Conservation (phyloP, 257 asterid species). For the Fraxinus cuspidata region DNA sequence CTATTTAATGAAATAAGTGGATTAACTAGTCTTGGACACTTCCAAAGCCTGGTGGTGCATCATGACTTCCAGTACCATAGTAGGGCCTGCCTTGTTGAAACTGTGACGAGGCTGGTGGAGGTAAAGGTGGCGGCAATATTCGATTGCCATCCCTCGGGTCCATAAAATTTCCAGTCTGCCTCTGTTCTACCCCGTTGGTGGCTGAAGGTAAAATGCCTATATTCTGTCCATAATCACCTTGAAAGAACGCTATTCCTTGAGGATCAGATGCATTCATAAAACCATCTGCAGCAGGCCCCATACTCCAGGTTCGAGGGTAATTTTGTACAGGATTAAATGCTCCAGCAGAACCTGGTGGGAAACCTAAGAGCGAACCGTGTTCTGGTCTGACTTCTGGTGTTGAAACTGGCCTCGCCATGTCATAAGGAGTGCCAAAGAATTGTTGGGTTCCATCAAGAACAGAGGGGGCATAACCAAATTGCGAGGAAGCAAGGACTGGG, state of each 20-base stretch:
- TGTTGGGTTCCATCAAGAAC: constrained; percentile 69
- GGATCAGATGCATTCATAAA: constrained; percentile 38
- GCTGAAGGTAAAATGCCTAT: constrained; percentile 41
- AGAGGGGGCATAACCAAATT: constrained; percentile 64
- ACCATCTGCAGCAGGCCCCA: constrained; percentile 37
- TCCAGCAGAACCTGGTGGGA: constrained; percentile 62
- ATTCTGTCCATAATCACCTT: constrained; percentile 53
- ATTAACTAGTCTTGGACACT: constrained; percentile 43
- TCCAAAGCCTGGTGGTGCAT: constrained; percentile 59
- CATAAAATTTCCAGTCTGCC: constrained; percentile 49
- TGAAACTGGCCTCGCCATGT: constrained; percentile 60
- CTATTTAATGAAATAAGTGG: not conserved
- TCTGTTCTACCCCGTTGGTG: constrained; percentile 48
- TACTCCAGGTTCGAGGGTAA: constrained; percentile 70
- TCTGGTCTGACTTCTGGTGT: constrained; percentile 59
- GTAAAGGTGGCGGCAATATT: constrained; percentile 46
- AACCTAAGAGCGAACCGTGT: constrained; percentile 64
- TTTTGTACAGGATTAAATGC: constrained; percentile 53
- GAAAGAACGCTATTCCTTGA: constrained; percentile 53
- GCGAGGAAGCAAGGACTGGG: constrained; percentile 54
- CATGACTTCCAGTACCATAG: constrained; percentile 54
- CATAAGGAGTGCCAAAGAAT: constrained; percentile 58
- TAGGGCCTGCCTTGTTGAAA: constrained; percentile 51
- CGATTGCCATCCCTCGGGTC: constrained; percentile 65
- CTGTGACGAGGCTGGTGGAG: constrained; percentile 50